Base-by-base conservation (phyloP, 495 filamentous ascomycete genomes). In the Penicillium subrubescens region DNA sequence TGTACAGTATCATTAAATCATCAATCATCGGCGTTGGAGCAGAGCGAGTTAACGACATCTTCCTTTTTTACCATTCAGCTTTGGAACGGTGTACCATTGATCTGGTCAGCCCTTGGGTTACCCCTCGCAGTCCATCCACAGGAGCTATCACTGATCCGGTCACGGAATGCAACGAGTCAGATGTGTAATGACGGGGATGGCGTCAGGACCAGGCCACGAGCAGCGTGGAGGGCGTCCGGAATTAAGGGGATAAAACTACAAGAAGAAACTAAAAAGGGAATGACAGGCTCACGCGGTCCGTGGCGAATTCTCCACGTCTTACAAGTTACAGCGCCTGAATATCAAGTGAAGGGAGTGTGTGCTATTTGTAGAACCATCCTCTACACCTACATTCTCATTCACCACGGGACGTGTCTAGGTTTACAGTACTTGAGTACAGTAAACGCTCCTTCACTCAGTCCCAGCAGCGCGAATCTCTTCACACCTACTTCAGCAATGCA, bases 1-100 rank as follows among this genome's bases (percentile, higher is more conserved):
- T 62, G 59, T 62, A 62, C n/a, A 66, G 48, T 62, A 57, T 59
- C 25, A 29, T 31, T 52, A 31, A 10, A 52, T 52, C 48, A 29
- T 52, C 0, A 10, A 48, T 23, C 2, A 44, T 44, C 3, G 41
- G 17, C 0, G 19, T 8, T 44, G 43, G 43, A 12, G 21, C 21
- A 23, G 44, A 48, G 19, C 25, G 14, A 31, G 25, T 31, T 2
- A 5, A 52, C 6, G 19, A n/a, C 8, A 31, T 21, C 6, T 2
- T 44, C 8, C n/a, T 8, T 44, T 17, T 44, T 7, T 3, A n/a
- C 7, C n/a, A 14, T 43, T 54, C 19, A 27, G 25, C 25, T 27
- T 4, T 27, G 25, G 4, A 27, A 27, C 4, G 4, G n/a, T n/a
- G n/a, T n/a, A n/a, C n/a, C n/a, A n/a, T n/a, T 27, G 25, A 27